Base-by-base conservation (phyloP, 768 basidiomycete species). In the Boletus tomentosulus region DNA sequence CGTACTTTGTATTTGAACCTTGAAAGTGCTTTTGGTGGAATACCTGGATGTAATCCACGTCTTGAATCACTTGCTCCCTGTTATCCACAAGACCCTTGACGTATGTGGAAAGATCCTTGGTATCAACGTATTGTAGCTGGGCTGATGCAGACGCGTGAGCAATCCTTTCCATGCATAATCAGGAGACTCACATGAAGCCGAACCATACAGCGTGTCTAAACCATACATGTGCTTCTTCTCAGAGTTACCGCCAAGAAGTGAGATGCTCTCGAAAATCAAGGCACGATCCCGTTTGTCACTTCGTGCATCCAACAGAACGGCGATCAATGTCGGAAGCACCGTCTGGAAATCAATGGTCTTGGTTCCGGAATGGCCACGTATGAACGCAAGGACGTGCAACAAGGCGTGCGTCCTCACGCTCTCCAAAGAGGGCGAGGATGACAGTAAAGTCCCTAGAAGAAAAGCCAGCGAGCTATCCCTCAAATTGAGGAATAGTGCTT, bases 261-360 rank as follows among this genome's bases (percentile, higher is more conserved):
- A 72, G 9, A 92, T 69, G 51, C 84, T 86, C 53, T 80, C 78
- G 22, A 83, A 62, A 16, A 85, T 81, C 56, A 70, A 50, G 30
- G 64, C 60, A 11, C 68, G 62, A 7, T 66, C 64, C 41, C 65
- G 64, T 50, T 70, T 70, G 34, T 66, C 60, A 4, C 56, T 61
- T 41, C 64, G 62, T 13, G 42, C 22, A 50, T 71, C 62, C 60
- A 63, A 46, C 12, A 92, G 61, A 10, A 83, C 77, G 22, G 86
- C 78, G 1, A 93, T 72, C 10, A 92, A 65, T 3, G 84, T 76
- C 1, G 91, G 89, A 11, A 93, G 63, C 6, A 94, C 77, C 0
- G 83, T 85, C 67, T 94, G 88, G 69, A 95, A 91, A 67, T 96
- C 93, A 4, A 86, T 68, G 13, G 77, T 73, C 35, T 77, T 74